Evolutionary conservation across 768 basidiomycete genomes (phyloP).

Genomic region (Leucosporidium yakuticum): DNA sequence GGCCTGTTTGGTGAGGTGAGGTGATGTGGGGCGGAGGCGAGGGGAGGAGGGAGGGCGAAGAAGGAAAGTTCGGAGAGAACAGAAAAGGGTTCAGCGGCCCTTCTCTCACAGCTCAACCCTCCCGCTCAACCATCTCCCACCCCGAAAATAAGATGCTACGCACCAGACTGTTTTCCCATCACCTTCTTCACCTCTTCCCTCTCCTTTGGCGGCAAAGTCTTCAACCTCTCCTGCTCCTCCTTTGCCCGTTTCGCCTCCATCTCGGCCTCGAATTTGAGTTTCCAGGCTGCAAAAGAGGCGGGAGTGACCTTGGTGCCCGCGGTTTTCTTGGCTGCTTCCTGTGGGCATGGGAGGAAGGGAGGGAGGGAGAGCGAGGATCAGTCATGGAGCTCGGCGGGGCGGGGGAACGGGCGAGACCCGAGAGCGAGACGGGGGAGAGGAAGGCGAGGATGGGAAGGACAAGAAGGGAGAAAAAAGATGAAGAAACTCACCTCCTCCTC

Average conservation of each 20-base stretch:
- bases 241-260: conserved; percentile 53
- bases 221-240: conserved; percentile 74
- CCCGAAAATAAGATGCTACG: no score
- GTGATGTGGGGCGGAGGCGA: not conserved
- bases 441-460: not conserved
- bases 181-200: conserved; percentile 72
- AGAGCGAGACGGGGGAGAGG: not conserved
- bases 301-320: conserved; percentile 86
- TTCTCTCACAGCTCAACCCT: no score
- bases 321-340: conserved; percentile 72
- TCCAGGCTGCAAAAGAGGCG: conserved; percentile 76
- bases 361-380: conserved; percentile 6
- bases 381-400: not conserved
- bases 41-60: not conserved
- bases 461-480: not conserved
- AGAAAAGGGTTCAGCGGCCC: no score
- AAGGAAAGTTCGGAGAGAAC: no score
- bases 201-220: conserved; percentile 67
- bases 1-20: conserved; percentile 51
- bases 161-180: conserved; percentile 62
- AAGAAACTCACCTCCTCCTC: conserved; percentile 61
- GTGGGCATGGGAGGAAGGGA: conserved; percentile 9
- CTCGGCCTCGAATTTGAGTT: conserved; percentile 68
- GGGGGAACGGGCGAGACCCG: no score
- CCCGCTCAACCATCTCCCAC: no score